phyloP scores from a whole-genome alignment of 345 rosid species.

The Hibiscus syriacus region DNA sequence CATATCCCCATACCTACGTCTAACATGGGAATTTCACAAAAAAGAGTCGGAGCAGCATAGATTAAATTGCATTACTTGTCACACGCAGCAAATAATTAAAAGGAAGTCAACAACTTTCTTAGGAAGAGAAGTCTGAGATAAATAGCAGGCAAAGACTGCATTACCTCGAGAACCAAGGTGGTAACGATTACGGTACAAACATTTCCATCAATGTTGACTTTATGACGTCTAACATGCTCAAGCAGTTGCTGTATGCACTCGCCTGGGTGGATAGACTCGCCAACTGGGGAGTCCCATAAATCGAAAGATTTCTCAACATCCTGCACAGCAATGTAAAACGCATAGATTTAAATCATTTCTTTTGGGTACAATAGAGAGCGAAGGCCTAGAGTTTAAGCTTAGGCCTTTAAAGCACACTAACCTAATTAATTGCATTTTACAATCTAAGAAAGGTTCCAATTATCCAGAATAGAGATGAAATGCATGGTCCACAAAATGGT shows the following conservation, averaged over 20 bases:
- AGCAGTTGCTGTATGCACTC: constrained; percentile 95
- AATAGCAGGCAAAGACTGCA: constrained; percentile 8
- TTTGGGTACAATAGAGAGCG: neutral
- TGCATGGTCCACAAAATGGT: neutral
- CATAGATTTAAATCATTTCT: neutral
- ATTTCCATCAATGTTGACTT: constrained; percentile 88
- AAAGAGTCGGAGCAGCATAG: neutral
- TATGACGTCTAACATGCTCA: constrained; percentile 86
- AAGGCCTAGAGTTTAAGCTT: neutral
- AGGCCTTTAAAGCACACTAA: neutral
- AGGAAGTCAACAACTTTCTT: neutral
- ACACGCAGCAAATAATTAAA: neutral
- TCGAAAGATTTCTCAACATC: constrained; percentile 78
- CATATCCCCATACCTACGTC: neutral
- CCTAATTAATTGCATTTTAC: neutral
- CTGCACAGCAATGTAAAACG: constrained; percentile 25
- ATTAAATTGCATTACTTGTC: neutral
- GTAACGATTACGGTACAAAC: constrained; percentile 98
- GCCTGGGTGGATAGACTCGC: constrained; percentile 85
- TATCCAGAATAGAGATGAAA: neutral
- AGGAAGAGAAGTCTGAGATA: neutral
- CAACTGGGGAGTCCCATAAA: constrained; percentile 88
- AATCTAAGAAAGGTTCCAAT: neutral
- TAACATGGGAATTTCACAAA: neutral
- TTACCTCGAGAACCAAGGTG: constrained; percentile 97